These are phyloP conservation scores for Triticum timopheevii DNA, from an alignment of 176 grass and related monocot species.

Conservation along the genomic window DNA sequence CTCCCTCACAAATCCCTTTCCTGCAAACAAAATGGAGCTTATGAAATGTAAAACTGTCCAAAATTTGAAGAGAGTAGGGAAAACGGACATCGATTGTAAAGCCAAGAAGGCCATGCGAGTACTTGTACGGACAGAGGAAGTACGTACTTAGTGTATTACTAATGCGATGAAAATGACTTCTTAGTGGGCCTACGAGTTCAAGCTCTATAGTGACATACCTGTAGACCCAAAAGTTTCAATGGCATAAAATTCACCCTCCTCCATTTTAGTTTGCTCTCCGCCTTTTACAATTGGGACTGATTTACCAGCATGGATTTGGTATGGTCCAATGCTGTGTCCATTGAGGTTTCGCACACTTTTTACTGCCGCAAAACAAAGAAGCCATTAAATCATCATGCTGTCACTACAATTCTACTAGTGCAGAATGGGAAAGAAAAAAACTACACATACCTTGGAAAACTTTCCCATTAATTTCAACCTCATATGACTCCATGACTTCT, in stretches of 20 bases:
- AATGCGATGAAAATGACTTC: neutral
- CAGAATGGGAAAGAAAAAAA: neutral
- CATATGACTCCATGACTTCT: conserved; percentile 99
- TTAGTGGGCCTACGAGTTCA: neutral
- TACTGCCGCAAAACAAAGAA: conserved; percentile 47
- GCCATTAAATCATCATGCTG: neutral
- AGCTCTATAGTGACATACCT: conserved; percentile 40
- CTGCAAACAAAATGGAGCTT: conserved; percentile 35
- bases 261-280: conserved; percentile 98
- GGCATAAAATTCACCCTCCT: conserved; percentile 96
- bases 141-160: neutral
- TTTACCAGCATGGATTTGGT: conserved; percentile 97
- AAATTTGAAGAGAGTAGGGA: neutral
- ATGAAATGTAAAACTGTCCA: conserved; percentile 6
- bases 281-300: conserved; percentile 97
- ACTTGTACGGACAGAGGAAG: no score
- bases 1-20: conserved; percentile 88
- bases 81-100: neutral
- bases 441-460: conserved; percentile 75
- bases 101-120: neutral
- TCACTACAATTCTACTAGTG: neutral
- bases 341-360: conserved; percentile 97
- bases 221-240: conserved; percentile 99
- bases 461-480: conserved; percentile 99
- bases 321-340: conserved; percentile 96